Conservation (phyloP, 768 basidiomycete genomes). For the Rhodosporidiobolus sp. region DNA sequence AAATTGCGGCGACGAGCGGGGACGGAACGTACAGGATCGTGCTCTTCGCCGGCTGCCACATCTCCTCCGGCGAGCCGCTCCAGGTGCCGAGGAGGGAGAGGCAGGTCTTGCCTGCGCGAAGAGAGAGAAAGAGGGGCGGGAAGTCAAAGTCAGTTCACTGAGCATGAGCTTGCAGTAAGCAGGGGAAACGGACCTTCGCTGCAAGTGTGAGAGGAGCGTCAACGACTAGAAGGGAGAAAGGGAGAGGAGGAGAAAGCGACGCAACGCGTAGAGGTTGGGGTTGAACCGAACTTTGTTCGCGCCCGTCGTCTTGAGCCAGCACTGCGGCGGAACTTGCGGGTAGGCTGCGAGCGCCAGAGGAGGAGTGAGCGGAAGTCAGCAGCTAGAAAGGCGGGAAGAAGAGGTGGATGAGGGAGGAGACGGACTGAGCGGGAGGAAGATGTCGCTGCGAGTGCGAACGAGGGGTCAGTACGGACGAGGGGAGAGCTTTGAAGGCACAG, state of each 20-base stretch:
- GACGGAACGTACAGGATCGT: constrained; percentile 50
- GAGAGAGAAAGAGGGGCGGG: too few species aligned
- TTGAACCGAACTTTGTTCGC: constrained; percentile 59
- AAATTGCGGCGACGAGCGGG: too few species aligned
- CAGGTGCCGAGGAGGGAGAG: constrained; percentile 59
- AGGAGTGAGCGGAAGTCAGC: too few species aligned
- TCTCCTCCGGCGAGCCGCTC: constrained; percentile 56
- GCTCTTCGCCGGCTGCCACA: constrained; percentile 56
- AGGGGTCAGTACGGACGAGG: neutral
- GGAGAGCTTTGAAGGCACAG: too few species aligned
- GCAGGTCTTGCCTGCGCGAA: constrained; percentile 54
- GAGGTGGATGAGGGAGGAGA: neutral
- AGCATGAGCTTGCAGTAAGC: neutral
- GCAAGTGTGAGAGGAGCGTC: neutral
- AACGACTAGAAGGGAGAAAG: too few species aligned
- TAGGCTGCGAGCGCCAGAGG: too few species aligned
- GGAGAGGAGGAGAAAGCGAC: neutral
- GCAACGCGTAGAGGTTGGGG: constrained; percentile 55
- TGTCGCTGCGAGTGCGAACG: constrained; percentile 47
- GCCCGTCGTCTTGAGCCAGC: constrained; percentile 60
- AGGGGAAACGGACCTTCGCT: neutral
- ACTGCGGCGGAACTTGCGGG: constrained; percentile 54
- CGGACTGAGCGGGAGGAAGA: constrained; percentile 54
- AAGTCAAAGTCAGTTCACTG: neutral
- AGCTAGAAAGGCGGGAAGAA: too few species aligned